These are phyloP conservation scores for Picea abies DNA, from an alignment of 83 land plant genomes.

Conservation along the genomic window DNA sequence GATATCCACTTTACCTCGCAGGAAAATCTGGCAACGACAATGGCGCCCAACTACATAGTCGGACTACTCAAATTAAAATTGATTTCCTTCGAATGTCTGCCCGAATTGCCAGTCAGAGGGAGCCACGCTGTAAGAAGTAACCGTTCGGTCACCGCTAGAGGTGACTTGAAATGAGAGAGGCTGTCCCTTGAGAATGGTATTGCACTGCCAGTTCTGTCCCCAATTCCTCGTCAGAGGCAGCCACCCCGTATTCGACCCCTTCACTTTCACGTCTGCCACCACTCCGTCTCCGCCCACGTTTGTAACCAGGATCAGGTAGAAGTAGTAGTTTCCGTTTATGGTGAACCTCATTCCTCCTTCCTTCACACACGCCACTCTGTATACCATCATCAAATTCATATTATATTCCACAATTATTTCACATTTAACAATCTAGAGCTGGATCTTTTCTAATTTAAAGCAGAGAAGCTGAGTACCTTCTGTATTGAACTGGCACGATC, in stretches of 20 bases:
- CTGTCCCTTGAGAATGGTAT: conserved; percentile 40
- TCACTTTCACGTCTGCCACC: conserved; percentile 56
- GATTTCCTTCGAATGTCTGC: conserved; percentile 73
- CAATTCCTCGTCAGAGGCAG: conserved; percentile 65
- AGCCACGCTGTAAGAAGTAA: conserved; percentile 59
- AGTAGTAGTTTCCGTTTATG: conserved; percentile 44
- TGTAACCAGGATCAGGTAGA: conserved; percentile 48
- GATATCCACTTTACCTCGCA: too few species aligned
- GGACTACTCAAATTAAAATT: conserved; percentile 25
- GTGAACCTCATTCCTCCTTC: conserved; percentile 67
- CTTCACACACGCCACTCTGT: conserved; percentile 57
- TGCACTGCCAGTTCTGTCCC: conserved; percentile 69
- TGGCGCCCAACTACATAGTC: too few species aligned
- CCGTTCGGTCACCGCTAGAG: conserved; percentile 35
- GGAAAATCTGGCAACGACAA: too few species aligned
- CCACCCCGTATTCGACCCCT: conserved; percentile 67
- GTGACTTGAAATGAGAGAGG: conserved; percentile 65
- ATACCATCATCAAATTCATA: not conserved
- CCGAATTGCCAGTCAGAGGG: conserved; percentile 62
- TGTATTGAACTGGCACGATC: conserved; percentile 59
- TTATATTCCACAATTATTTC: too few species aligned
- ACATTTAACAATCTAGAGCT: not conserved
- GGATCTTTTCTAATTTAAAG: not conserved
- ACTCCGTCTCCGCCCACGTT: conserved; percentile 66
- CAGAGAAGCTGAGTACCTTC: conserved; percentile 33